phyloP scores from a whole-genome alignment of 495 filamentous ascomycete genomes.

The Cercophora samala region DNA sequence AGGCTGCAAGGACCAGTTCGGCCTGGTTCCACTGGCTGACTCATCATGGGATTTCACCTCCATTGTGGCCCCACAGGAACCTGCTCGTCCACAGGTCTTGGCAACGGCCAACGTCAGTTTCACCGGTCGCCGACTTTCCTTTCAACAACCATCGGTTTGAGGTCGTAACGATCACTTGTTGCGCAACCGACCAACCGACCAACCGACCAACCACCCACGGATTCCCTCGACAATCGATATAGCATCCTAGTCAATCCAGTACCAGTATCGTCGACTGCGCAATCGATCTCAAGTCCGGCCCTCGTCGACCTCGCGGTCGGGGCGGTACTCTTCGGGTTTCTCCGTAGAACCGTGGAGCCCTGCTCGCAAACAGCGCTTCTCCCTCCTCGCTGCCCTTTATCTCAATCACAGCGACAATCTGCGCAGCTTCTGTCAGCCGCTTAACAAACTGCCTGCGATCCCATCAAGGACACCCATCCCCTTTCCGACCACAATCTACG shows the following conservation, averaged over 20 bases:
- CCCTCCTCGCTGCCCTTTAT: neutral
- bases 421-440: neutral
- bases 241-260: neutral
- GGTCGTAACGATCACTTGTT: neutral
- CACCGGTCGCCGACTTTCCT: neutral
- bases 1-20: slow-evolving; percentile 1
- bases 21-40: slow-evolving; percentile 1
- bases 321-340: neutral
- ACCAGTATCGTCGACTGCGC: neutral
- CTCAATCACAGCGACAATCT: neutral
- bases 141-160: slow-evolving; percentile 2
- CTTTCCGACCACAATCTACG: too few species aligned
- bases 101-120: slow-evolving; percentile 4
- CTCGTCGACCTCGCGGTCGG: neutral
- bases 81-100: neutral
- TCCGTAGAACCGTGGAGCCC: neutral
- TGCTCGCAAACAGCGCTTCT: neutral
- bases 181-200: too few species aligned
- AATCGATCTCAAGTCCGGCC: neutral
- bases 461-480: too few species aligned
- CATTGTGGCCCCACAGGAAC: neutral
- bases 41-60: neutral
- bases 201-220: neutral
- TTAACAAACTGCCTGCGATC: neutral
- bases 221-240: neutral